These are phyloP conservation scores for Pachysandra terminalis DNA, from an alignment of 164 flowering plant species.

Conservation along the genomic window DNA sequence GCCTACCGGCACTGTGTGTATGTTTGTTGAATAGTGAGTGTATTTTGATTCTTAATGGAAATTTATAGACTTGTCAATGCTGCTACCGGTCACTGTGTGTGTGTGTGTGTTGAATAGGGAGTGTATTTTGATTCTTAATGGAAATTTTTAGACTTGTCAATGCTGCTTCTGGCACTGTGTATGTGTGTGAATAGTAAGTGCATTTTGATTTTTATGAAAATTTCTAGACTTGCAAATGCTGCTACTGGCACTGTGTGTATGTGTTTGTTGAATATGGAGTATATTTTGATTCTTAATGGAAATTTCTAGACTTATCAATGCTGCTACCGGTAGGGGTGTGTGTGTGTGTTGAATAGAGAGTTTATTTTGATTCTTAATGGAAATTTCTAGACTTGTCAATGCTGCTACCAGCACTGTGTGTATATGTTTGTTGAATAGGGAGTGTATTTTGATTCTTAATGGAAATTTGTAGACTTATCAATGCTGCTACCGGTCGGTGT, in stretches of 20 bases:
- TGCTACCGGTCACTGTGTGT: constrained; percentile 87
- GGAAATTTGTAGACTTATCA: too few species aligned
- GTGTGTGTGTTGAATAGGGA: neutral
- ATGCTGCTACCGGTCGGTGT: too few species aligned
- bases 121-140: constrained; percentile 11
- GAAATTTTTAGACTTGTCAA: constrained; percentile 63
- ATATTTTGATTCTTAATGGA: constrained; percentile 11
- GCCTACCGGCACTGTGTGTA: too few species aligned
- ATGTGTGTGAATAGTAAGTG: neutral
- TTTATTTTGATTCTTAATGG: neutral
- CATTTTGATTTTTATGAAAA: too few species aligned
- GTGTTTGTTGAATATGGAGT: neutral
- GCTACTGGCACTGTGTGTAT: too few species aligned
- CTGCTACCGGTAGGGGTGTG: constrained; percentile 92
- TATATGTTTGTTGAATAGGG: neutral
- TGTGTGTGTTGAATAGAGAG: neutral
- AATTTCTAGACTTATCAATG: constrained; percentile 71
- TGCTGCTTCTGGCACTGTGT: constrained; percentile 89
- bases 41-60: constrained; percentile 12
- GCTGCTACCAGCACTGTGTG: too few species aligned
- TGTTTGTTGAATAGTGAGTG: neutral
- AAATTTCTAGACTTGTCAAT: neutral
- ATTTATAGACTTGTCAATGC: constrained; percentile 79
- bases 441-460: constrained; percentile 2
- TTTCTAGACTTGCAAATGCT: too few species aligned